Percentiles rank a stretch among this genome's conserved stretches.
These are phyloP conservation scores for Tephrocybe rancida DNA, from an alignment of 768 basidiomycete genomes.

Conservation along the genomic window DNA sequence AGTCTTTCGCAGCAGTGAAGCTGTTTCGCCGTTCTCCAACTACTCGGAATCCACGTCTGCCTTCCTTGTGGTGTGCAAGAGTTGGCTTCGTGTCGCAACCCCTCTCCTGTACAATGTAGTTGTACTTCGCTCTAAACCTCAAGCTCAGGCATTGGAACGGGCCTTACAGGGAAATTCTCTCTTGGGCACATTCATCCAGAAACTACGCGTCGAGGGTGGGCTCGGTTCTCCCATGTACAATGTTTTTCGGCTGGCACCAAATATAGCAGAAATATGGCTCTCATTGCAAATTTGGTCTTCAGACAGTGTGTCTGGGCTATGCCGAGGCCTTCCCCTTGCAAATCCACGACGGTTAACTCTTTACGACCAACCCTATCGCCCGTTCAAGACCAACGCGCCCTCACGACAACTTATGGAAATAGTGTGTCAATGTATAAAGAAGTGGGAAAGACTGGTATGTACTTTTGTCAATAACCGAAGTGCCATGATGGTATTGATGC, in stretches of 20 bases:
- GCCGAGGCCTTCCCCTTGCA: neutral
- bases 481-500: neutral
- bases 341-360: slow-evolving; percentile 5
- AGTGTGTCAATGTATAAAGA: neutral
- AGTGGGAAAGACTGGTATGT: slow-evolving; percentile 5
- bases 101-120: slow-evolving; percentile 26
- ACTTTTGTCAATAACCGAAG: neutral
- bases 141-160: slow-evolving; percentile 19
- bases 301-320: slow-evolving; percentile 4
- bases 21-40: neutral
- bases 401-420: neutral
- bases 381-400: neutral
- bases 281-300: neutral
- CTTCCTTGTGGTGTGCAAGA: slow-evolving; percentile 20
- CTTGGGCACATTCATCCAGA: slow-evolving; percentile 24
- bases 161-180: slow-evolving; percentile 15
- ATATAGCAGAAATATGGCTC: slow-evolving; percentile 5
- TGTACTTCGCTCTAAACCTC: slow-evolving; percentile 23
- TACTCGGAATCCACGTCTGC: slow-evolving; percentile 7
- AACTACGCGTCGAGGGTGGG: slow-evolving; percentile 26
- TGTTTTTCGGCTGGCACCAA: slow-evolving; percentile 3
- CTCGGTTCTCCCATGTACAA: slow-evolving; percentile 14
- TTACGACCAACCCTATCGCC: neutral
- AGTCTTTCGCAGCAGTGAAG: neutral
- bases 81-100: slow-evolving; percentile 25